Base-by-base conservation (phyloP, 495 filamentous ascomycete species). In the Penicillium egyptiacum region DNA sequence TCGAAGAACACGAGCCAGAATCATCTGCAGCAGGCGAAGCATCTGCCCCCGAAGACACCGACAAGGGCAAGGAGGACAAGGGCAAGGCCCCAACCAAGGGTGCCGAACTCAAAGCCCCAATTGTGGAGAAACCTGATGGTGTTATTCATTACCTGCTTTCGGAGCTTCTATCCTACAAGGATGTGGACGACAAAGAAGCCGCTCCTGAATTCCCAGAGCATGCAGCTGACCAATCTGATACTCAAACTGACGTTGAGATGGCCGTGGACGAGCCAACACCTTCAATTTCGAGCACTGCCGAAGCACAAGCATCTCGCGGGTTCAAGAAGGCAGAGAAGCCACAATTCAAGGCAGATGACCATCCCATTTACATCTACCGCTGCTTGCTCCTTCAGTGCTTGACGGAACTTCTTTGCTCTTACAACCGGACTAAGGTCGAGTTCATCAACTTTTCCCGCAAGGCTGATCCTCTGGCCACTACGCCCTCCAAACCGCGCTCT, bases 371-470 rank as follows among this genome's bases (percentile, higher is more conserved):
- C 71, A 87, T 96, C 55, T 99, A 98, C 64, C 85, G 95, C 20
- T 96, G 91, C 76, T 96, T 98, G 77, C 79, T 99, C 53, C 80
- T 99, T 40, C 90, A 96, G 67, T 96, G 93, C 65, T 78, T 99
- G 31, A 88, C 92, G 0, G 94, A 99, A 69, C 81, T 99, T 17
- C 79, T 99, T n/a, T 86, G 87, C 40, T 93, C 86, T 64, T 98
- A 96, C 75, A 96, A 91, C 57, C 87, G 92, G 26, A 87, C 91
- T 39, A 99, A 99, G 78, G 81, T 98, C 20, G 95, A 99, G 65
- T 99, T 99, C 68, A 96, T 99, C 71, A 97, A 97, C 67, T 98
- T 96, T 77, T 96, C 93, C 50, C 86, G 94, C 57, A 90, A 90
- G 63, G 87, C 88, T 19, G 88, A 90, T 56, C 88, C 91, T 5